These are phyloP conservation scores for Penicillium paneum DNA, from an alignment of 2,329 filamentous ascomycete species.

Conservation along the genomic window DNA sequence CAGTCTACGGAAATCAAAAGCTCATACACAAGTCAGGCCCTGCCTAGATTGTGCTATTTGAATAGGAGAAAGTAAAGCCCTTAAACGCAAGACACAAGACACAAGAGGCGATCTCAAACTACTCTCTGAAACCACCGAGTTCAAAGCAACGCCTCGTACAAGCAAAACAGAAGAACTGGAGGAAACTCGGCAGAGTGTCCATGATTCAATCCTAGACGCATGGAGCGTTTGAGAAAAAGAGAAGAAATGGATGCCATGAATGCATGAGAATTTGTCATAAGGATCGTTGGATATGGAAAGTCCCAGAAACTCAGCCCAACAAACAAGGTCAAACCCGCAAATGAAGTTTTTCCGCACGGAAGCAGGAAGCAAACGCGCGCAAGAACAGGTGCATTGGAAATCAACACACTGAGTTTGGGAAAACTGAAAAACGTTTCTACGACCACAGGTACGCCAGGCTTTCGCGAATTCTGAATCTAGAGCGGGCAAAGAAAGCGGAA, in stretches of 20 bases:
- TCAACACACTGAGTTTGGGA: constrained; percentile 10
- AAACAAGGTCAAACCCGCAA: constrained; percentile 8
- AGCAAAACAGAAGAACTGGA: neutral
- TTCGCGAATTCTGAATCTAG: constrained; percentile 28
- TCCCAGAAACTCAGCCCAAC: constrained; percentile 28
- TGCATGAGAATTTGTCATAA: constrained; percentile 39
- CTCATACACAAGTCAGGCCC: constrained; percentile 16
- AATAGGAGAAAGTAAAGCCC: constrained; percentile 15
- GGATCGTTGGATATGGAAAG: constrained; percentile 38
- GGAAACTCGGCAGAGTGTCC: neutral
- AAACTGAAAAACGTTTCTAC: constrained; percentile 33
- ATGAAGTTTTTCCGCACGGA: constrained; percentile 2
- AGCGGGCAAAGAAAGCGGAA: constrained; percentile 10
- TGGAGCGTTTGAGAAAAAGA: constrained; percentile 8
- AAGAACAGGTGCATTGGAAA: constrained; percentile 16
- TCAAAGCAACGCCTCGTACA: neutral
- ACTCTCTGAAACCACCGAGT: neutral
- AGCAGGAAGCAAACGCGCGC: constrained; percentile 17
- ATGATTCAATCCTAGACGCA: constrained; percentile 4
- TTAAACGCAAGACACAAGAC: neutral
- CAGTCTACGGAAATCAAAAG: neutral
- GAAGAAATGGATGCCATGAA: constrained; percentile 37
- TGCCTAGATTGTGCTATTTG: constrained; percentile 27
- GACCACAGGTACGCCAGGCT: constrained; percentile 40
- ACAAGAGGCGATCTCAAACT: constrained; percentile 2